Percentiles rank a stretch among this genome's conserved stretches.
These are phyloP conservation scores for Phaeolepiota aurea DNA, from an alignment of 768 basidiomycete species.

Conservation along the genomic window DNA sequence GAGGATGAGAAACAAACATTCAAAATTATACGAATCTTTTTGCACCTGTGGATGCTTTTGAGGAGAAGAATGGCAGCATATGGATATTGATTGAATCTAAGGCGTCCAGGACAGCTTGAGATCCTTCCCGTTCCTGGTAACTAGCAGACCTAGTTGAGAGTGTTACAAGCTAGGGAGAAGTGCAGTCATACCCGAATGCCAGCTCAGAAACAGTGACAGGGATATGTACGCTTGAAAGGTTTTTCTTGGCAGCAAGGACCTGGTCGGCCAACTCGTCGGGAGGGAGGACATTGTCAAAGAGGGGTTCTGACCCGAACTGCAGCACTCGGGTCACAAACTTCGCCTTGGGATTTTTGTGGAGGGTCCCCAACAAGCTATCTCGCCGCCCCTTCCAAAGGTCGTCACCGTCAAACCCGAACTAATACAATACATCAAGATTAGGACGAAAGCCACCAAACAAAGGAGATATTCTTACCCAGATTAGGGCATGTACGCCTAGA, in stretches of 20 bases:
- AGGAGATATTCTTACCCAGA: conserved; percentile 37
- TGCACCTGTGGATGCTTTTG: conserved; percentile 36
- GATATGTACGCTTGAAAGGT: conserved; percentile 36
- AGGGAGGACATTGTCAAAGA: conserved; percentile 40
- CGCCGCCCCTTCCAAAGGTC: conserved; percentile 38
- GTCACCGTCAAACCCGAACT: conserved; percentile 28
- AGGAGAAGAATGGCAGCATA: conserved; percentile 51
- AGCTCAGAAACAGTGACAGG: conserved; percentile 50
- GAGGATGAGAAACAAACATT: background rate
- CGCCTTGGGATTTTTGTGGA: conserved; percentile 40
- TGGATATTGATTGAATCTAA: conserved; percentile 48
- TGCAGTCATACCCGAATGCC: conserved; percentile 31
- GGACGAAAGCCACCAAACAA: background rate
- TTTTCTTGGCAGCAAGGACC: conserved; percentile 32
- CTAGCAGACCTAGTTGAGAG: conserved; percentile 8
- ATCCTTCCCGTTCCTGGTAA: conserved; percentile 37
- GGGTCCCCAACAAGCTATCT: conserved; percentile 30
- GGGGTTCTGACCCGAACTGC: conserved; percentile 54
- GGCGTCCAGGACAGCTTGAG: conserved; percentile 42
- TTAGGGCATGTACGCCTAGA: conserved; percentile 51
- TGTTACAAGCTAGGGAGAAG: too few species aligned
- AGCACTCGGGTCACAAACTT: conserved; percentile 45
- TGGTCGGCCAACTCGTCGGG: conserved; percentile 34
- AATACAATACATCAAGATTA: background rate
- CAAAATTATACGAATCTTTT: background rate